phyloP scores from a whole-genome alignment of 1,284 basidiomycete species.

The Ceratobasidium sp. region DNA sequence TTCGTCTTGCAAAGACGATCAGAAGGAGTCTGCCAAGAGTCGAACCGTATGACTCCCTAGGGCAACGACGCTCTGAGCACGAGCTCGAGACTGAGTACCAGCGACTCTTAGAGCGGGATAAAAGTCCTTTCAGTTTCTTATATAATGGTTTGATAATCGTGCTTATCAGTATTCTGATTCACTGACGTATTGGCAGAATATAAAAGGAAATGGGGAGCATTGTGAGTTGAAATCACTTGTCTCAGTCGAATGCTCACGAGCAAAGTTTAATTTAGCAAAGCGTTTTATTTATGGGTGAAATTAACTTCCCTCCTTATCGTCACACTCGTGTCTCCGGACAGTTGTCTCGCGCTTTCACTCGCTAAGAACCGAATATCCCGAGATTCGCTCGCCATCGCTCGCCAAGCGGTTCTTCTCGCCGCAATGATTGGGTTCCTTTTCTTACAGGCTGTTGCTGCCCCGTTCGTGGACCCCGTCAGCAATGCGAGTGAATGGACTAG shows the following conservation, averaged over 20 bases:
- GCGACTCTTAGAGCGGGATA: slow-evolving; percentile 73
- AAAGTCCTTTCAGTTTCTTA: slow-evolving; percentile 78
- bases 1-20: slow-evolving; percentile 72
- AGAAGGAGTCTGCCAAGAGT: slow-evolving; percentile 72
- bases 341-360: slow-evolving; percentile 73
- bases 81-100: slow-evolving; percentile 83
- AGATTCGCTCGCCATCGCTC: slow-evolving; percentile 68
- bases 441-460: slow-evolving; percentile 72
- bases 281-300: slow-evolving; percentile 76
- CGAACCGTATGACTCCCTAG: slow-evolving; percentile 79
- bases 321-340: slow-evolving; percentile 76
- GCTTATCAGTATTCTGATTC: neutral
- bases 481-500: slow-evolving; percentile 85
- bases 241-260: neutral
- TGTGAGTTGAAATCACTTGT: slow-evolving; percentile 52
- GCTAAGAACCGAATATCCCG: slow-evolving; percentile 50
- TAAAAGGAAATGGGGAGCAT: slow-evolving; percentile 76
- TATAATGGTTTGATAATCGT: slow-evolving; percentile 69
- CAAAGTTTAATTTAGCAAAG: slow-evolving; percentile 56
- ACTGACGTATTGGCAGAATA: slow-evolving; percentile 64
- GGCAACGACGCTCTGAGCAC: slow-evolving; percentile 67
- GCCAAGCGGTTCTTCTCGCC: slow-evolving; percentile 75
- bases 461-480: slow-evolving; percentile 79
- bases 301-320: slow-evolving; percentile 76
- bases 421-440: slow-evolving; percentile 74